Base-by-base conservation (phyloP, 495 filamentous ascomycete species). In the Hypoxylon lienhwacheense region DNA sequence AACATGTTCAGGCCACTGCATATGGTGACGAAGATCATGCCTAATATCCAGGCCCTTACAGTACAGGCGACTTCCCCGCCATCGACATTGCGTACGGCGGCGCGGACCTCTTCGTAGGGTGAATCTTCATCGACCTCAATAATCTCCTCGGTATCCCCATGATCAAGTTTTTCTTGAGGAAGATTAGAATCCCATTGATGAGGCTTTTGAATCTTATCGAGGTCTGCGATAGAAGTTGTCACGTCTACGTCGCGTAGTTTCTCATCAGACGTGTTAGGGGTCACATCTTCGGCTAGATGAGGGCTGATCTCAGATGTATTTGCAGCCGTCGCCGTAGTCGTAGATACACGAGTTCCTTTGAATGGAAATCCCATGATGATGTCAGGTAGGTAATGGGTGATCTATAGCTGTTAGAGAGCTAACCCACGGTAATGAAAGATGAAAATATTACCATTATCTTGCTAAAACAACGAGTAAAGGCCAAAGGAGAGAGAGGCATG, bases 41-140 rank as follows among this genome's bases (percentile, higher is more conserved):
- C 83, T 29, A 86, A 69, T 7, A 77, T 60, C 83, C 83, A 86
- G 19, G 82, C 83, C 24, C 83, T 78, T 11, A 86, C 67, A 7
- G 83, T 86, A 55, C 84, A 83, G 28, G 71, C 71, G 28, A 76
- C 70, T 22, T 80, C 76, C 36, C 82, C 81, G 34, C 83, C 82
- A 51, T 85, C 82, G 34, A 73, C 61, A 61, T 79, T 71, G 33
- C 73, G 74, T 12, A 80, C 77, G 6, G 76, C 75, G 24, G 75
- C 76, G 21, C 75, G 72, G 19, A 80, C 84, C 65, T 85, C 66
- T 54, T 61, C 52, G 54, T 69, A 69, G n/a, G 66, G 66, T 20
- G 66, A 69, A 35, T 69, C 36, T 15, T 69, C 62, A 14, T 70
- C 67, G 21, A 44, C 50, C 24, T 66, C 66, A 14, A 54, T 47